Conservation (phyloP, 768 basidiomycete genomes). For the Arthromyces matolae region DNA sequence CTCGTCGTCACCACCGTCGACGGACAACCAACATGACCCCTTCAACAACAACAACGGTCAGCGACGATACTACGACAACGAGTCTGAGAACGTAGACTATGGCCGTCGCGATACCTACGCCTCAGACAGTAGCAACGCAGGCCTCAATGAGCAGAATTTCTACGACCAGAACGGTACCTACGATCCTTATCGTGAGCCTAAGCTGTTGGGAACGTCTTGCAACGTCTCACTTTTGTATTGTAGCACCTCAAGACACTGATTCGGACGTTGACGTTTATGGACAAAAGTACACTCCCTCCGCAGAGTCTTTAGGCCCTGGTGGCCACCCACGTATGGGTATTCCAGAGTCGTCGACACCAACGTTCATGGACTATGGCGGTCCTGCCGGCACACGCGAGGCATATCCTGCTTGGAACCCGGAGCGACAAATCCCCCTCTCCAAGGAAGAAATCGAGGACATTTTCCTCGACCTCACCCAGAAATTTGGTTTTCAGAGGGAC, state of each 20-base stretch:
- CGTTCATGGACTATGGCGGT: slow-evolving; percentile 61
- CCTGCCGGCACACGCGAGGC: slow-evolving; percentile 66
- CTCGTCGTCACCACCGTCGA: slow-evolving; percentile 51
- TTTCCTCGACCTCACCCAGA: slow-evolving; percentile 94
- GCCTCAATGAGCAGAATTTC: slow-evolving; percentile 55
- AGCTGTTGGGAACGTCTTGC: neutral
- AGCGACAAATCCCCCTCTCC: slow-evolving; percentile 92
- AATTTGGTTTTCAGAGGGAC: slow-evolving; percentile 97
- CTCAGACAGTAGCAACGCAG: slow-evolving; percentile 67
- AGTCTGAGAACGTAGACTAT: slow-evolving; percentile 66
- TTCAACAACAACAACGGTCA: slow-evolving; percentile 47
- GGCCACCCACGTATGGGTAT: slow-evolving; percentile 44
- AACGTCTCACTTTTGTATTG: slow-evolving; percentile 16
- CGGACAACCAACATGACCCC: slow-evolving; percentile 64
- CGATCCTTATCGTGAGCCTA: slow-evolving; percentile 55
- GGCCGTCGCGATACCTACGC: slow-evolving; percentile 63
- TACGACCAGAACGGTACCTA: slow-evolving; percentile 66
- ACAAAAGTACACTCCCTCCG: slow-evolving; percentile 66
- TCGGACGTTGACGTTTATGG: slow-evolving; percentile 76
- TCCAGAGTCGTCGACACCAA: slow-evolving; percentile 71
- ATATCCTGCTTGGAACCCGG: slow-evolving; percentile 92
- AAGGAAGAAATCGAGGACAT: slow-evolving; percentile 99
- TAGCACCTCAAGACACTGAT: slow-evolving; percentile 80
- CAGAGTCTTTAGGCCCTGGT: slow-evolving; percentile 68
- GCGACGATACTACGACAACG: slow-evolving; percentile 68